Percentiles rank a stretch among this genome's conserved stretches.
These are phyloP conservation scores for Ceratonia siliqua DNA, from an alignment of 306 rosid species.

Conservation along the genomic window DNA sequence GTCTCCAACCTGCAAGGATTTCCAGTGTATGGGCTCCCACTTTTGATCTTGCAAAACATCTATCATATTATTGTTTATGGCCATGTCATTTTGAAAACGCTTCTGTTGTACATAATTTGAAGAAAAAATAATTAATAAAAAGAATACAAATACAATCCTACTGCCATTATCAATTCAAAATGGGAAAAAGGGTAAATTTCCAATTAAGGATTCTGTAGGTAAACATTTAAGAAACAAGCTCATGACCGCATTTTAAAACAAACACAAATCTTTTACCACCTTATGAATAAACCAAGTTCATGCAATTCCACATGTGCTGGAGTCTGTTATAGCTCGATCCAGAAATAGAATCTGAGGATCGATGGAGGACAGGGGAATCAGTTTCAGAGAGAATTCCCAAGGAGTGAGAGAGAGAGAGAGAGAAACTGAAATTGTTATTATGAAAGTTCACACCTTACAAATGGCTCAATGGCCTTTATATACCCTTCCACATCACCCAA, in stretches of 20 bases:
- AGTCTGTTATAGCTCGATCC: too few relatives aligned
- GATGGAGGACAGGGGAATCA: too few relatives aligned
- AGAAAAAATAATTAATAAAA: constrained; percentile 20
- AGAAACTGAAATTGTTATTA: too few relatives aligned
- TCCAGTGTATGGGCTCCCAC: constrained; percentile 87
- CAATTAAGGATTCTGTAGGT: background rate
- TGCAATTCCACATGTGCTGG: too few relatives aligned
- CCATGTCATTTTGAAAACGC: constrained; percentile 92
- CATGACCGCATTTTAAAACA: constrained; percentile 22
- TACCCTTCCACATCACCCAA: too few relatives aligned
- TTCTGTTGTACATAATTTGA: constrained; percentile 62
- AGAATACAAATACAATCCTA: constrained; percentile 6
- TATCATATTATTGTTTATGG: constrained; percentile 73
- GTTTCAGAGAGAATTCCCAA: too few relatives aligned
- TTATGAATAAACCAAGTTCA: background rate
- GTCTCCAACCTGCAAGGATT: constrained; percentile 94
- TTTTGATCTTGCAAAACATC: constrained; percentile 83
- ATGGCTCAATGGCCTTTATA: too few relatives aligned
- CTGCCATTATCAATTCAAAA: constrained; percentile 8
- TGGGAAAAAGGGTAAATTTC: constrained; percentile 7
- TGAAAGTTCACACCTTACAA: too few relatives aligned
- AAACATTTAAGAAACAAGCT: constrained; percentile 6
- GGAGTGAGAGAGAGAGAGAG: too few relatives aligned
- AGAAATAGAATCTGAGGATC: too few relatives aligned
- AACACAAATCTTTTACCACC: constrained; percentile 12